These are phyloP conservation scores for Globisporangium okanoganense DNA, from an alignment of 352 stramenopile genomes.

Conservation along the genomic window DNA sequence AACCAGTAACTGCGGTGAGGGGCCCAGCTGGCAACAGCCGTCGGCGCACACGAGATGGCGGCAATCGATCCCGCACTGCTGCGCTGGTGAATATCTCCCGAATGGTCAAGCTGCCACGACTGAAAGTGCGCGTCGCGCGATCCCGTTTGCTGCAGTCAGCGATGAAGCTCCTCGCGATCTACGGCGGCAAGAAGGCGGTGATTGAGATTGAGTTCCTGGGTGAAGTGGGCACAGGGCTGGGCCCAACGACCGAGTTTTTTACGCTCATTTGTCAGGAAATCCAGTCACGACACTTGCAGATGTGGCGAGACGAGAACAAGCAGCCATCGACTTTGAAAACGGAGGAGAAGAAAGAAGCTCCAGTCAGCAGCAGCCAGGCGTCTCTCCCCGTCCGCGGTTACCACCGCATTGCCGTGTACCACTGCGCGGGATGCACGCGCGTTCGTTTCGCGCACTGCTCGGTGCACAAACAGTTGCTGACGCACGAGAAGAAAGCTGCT, in stretches of 20 bases:
- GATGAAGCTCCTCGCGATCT: constrained; percentile 68
- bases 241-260: constrained; percentile 78
- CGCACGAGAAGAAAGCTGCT: constrained; percentile 39
- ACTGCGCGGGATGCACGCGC: constrained; percentile 45
- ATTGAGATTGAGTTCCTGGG: constrained; percentile 81
- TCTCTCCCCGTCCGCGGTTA: constrained; percentile 57
- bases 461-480: constrained; percentile 44
- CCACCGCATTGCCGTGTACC: constrained; percentile 63
- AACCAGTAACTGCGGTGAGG: constrained; percentile 17
- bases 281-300: constrained; percentile 44
- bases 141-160: constrained; percentile 59
- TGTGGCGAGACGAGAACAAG: constrained; percentile 56
- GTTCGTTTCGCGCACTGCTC: constrained; percentile 50
- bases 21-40: constrained; percentile 13
- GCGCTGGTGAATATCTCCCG: constrained; percentile 46
- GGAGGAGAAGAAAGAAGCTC: constrained; percentile 18
- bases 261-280: constrained; percentile 73
- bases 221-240: constrained; percentile 70
- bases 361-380: constrained; percentile 9
- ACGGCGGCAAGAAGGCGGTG: constrained; percentile 69
- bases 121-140: constrained; percentile 71
- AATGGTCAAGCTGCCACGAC: constrained; percentile 69
- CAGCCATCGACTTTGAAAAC: constrained; percentile 9
- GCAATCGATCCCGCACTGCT: constrained; percentile 27
- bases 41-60: constrained; percentile 33